Conservation (phyloP, 805 yeast species). For the Saturnispora zaruensis region DNA sequence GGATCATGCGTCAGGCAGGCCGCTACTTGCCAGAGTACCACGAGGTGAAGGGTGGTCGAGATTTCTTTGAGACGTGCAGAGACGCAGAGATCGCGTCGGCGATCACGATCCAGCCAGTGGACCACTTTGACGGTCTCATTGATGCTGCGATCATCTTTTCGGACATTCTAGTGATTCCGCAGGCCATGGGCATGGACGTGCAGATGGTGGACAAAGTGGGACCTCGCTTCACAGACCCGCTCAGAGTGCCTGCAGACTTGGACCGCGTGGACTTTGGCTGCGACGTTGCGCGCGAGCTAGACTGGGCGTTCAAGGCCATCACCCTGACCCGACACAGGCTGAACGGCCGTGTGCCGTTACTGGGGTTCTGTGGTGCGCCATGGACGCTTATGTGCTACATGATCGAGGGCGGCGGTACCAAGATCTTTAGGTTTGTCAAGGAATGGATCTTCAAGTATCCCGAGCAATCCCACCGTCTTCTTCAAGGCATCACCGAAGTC, state of each 20-base stretch:
- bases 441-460: constrained; percentile 86
- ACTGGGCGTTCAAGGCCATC: constrained; percentile 93
- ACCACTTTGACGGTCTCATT: constrained; percentile 76
- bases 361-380: constrained; percentile 97
- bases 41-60: constrained; percentile 72
- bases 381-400: constrained; percentile 96
- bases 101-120: constrained; percentile 92
- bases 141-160: constrained; percentile 97
- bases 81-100: constrained; percentile 90
- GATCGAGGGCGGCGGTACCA: constrained; percentile 96
- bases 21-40: constrained; percentile 89
- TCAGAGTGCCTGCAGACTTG: constrained; percentile 66
- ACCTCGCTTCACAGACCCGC: constrained; percentile 84
- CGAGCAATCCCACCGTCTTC: constrained; percentile 56
- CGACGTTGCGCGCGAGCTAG: constrained; percentile 69
- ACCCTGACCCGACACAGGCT: constrained; percentile 81
- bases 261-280: constrained; percentile 45
- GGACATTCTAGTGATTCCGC: constrained; percentile 93
- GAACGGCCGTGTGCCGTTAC: constrained; percentile 83
- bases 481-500: constrained; percentile 75
- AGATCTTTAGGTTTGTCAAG: constrained; percentile 82
- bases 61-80: constrained; percentile 92
- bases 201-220: constrained; percentile 93
- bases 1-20: constrained; percentile 99
- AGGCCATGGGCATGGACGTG: constrained; percentile 95